Evolutionary conservation across 345 rosid genomes (phyloP).

Genomic region (Camelina laxa): DNA sequence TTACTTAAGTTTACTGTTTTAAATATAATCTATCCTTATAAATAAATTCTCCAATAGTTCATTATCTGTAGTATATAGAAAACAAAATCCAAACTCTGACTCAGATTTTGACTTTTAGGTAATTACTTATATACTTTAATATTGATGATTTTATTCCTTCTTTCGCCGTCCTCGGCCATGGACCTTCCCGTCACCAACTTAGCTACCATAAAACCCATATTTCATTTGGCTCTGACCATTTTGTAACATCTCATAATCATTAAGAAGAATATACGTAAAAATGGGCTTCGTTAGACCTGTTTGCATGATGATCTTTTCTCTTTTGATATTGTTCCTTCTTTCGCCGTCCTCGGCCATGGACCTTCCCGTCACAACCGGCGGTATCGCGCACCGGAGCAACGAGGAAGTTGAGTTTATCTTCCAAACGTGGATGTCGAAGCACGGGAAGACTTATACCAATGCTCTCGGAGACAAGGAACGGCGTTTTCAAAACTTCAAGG

Average conservation of each 20-base stretch:
- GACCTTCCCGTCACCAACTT: constrained; percentile 44
- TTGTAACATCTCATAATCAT: constrained; percentile 9
- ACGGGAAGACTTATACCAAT: constrained; percentile 62
- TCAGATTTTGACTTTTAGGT: background rate
- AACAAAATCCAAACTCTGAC: background rate
- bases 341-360: constrained; percentile 60
- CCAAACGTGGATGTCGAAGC: constrained; percentile 73
- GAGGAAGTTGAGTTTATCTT: constrained; percentile 59
- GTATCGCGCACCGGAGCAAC: constrained; percentile 50
- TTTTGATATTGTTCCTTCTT: constrained; percentile 41
- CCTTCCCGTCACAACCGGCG: constrained; percentile 59
- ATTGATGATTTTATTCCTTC: constrained; percentile 10
- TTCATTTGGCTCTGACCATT: background rate
- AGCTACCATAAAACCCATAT: background rate
- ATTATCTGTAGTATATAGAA: background rate
- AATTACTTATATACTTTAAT: too few relatives aligned
- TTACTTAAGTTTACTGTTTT: background rate
- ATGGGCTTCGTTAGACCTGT: constrained; percentile 47
- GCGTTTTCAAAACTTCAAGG: constrained; percentile 73
- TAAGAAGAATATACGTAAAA: background rate
- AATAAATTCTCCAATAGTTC: too few relatives aligned
- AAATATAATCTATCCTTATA: too few relatives aligned
- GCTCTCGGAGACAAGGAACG: constrained; percentile 69
- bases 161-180: constrained; percentile 53
- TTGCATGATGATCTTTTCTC: constrained; percentile 43